These are phyloP conservation scores for Fusarium domesticum DNA, from an alignment of 2,329 filamentous ascomycete genomes.

Conservation along the genomic window DNA sequence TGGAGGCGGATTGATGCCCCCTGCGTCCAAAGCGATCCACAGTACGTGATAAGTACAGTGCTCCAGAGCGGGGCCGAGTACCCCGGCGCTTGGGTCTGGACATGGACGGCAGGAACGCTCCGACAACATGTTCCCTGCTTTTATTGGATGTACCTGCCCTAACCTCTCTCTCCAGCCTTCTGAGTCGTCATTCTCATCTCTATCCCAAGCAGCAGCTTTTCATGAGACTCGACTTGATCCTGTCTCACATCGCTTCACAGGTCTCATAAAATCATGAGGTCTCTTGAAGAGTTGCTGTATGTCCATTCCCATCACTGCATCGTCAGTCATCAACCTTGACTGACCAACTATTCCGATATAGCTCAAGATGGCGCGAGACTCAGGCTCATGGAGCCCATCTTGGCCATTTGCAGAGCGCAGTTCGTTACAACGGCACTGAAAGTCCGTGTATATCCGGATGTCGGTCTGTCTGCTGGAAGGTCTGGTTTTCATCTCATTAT, in stretches of 20 bases:
- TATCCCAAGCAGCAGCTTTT: slow-evolving; percentile 3
- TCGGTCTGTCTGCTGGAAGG: slow-evolving; percentile 92
- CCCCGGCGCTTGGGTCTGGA: slow-evolving; percentile 2
- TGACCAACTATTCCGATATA: slow-evolving; percentile 36
- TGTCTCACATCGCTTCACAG: slow-evolving; percentile 1
- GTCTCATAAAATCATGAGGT: slow-evolving; percentile 32
- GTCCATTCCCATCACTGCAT: slow-evolving; percentile 16
- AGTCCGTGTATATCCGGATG: slow-evolving; percentile 70
- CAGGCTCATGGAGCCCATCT: slow-evolving; percentile 56
- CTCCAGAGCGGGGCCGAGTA: slow-evolving; percentile 18
- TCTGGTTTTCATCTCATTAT: slow-evolving; percentile 30
- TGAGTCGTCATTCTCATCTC: slow-evolving; percentile 14
- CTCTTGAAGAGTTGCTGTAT: slow-evolving; percentile 40
- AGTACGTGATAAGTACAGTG: too few relatives aligned
- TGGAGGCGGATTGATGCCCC: too few relatives aligned
- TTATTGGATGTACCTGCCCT: neutral
- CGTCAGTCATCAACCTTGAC: slow-evolving; percentile 8
- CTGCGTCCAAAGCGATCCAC: too few relatives aligned
- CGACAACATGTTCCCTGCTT: neutral
- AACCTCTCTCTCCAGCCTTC: slow-evolving; percentile 2
- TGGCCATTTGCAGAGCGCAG: slow-evolving; percentile 60
- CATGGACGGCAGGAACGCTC: neutral
- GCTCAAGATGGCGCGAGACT: slow-evolving; percentile 66
- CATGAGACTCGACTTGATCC: neutral
- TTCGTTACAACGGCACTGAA: slow-evolving; percentile 55